Evolutionary conservation across 139 green algal genomes (phyloP).

Genomic region (Tetradesmus lagerheimii): DNA sequence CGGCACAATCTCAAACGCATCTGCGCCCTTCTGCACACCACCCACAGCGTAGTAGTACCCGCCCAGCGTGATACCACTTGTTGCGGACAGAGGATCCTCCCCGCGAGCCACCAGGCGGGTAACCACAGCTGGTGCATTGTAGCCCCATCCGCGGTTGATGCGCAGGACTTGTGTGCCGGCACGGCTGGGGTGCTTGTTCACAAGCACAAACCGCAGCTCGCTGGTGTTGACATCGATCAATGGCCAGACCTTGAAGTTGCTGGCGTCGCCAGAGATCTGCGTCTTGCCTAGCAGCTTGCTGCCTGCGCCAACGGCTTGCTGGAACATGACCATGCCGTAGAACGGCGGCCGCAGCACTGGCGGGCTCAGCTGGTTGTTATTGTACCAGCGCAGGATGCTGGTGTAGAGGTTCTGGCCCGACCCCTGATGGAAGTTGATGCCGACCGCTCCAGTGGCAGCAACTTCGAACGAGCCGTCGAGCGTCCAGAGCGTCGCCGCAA

Average conservation of each 20-base stretch:
- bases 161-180: constrained; percentile 16
- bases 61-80: constrained; percentile 26
- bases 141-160: neutral
- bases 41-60: constrained; percentile 14
- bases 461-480: constrained; percentile 48
- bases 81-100: constrained; percentile 22
- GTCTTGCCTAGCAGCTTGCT: constrained; percentile 25
- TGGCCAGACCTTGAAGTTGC: constrained; percentile 44
- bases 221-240: neutral
- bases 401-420: constrained; percentile 54
- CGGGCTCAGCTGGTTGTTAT: neutral
- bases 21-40: constrained; percentile 4
- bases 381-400: constrained; percentile 33
- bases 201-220: constrained; percentile 39
- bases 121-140: neutral
- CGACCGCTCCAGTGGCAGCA: constrained; percentile 31
- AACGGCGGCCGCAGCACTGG: constrained; percentile 34
- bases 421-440: constrained; percentile 51
- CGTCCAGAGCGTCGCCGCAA: constrained; percentile 48
- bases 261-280: neutral
- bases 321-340: constrained; percentile 47
- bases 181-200: constrained; percentile 40
- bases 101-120: constrained; percentile 19
- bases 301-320: constrained; percentile 32
- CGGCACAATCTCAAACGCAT: constrained; percentile 4